Evolutionary conservation across 2,329 filamentous ascomycete genomes (phyloP), one percentile per base, ranked within the genome.

Genomic region (Sodiomyces alkalinus): DNA sequence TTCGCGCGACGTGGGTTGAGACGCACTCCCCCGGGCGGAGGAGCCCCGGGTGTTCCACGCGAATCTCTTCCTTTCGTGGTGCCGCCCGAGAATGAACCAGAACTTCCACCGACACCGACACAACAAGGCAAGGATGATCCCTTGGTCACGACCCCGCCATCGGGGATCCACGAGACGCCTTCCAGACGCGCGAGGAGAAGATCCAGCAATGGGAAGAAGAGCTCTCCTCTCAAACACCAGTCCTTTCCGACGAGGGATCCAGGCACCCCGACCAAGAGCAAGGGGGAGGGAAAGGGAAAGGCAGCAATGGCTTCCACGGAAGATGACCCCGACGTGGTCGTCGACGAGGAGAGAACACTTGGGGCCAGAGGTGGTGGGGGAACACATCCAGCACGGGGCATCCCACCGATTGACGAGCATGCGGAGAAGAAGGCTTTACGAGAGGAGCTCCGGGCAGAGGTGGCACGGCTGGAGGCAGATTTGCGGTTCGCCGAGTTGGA

Each of bases 91-190:
- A 17, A 40, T 11, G 72, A 80, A 39, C 74, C 74, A 2, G 71
- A 77, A 26, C 56, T 80, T 5, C 76, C 75, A 3, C 68, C 68
- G 0, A 68, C 68, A 0, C 62, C 64, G 1, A 56, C 58, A 17
- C 55, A 63, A 26, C 53, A 52, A 20, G 59, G 58, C 4, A 48
- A 62, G 9, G 50, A 53, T 2, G 69, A 74, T 33, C 58, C 63
- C 0, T 53, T 66, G 2, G 56, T 68, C 17, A 64, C 60, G 23
- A 65, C 64, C 3, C 67, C 67, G 6, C 66, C 69, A 1, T 46
- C 53, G 13, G 72, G 71, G 1, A 75, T 76, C 17, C 70, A 74
- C 33, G 62, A 62, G 28, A 71, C 66, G 10, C 68, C 70, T 0
- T 67, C 64, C 14, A 65, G 58, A 33, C 51, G 54, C 18, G 52